These are phyloP conservation scores for Xylaria telfairii DNA, from an alignment of 495 filamentous ascomycete species.

Conservation along the genomic window DNA sequence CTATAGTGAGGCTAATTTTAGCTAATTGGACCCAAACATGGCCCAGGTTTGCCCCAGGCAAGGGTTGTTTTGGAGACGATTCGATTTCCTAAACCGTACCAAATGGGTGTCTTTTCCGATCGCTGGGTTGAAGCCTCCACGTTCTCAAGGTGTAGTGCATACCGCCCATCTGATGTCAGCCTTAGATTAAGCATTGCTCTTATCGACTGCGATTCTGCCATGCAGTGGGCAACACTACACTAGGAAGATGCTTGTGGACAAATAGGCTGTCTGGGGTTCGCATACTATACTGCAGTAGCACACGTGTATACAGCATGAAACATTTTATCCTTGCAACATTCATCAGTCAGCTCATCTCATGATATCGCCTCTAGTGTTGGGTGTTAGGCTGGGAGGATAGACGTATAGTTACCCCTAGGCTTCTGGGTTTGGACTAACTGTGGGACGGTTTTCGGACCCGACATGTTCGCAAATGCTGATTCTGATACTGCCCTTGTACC, in stretches of 20 bases:
- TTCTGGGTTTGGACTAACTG: not conserved
- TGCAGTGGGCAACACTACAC: not conserved
- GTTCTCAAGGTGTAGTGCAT: not conserved
- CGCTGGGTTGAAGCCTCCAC: not conserved
- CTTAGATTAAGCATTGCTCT: not conserved
- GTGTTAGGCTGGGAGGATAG: not conserved
- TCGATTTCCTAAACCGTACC: not conserved
- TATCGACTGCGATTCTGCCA: not conserved
- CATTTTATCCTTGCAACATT: conserved; percentile 1
- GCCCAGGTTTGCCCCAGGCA: not conserved
- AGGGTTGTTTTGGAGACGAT: not conserved
- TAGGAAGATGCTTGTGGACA: conserved; percentile 1
- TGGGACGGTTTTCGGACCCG: not conserved
- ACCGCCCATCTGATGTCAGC: conserved; percentile 9
- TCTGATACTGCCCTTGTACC: not conserved
- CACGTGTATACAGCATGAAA: not conserved
- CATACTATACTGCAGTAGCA: not conserved
- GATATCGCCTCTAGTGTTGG: not conserved
- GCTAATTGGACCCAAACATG: not conserved
- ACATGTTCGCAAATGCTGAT: not conserved
- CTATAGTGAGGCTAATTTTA: not conserved
- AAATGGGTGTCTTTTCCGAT: not conserved
- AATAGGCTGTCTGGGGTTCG: not conserved
- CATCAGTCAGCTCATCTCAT: conserved; percentile 13
- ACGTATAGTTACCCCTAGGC: not conserved